phyloP scores from a whole-genome alignment of 345 rosid genomes.

The Ricinus communis region DNA sequence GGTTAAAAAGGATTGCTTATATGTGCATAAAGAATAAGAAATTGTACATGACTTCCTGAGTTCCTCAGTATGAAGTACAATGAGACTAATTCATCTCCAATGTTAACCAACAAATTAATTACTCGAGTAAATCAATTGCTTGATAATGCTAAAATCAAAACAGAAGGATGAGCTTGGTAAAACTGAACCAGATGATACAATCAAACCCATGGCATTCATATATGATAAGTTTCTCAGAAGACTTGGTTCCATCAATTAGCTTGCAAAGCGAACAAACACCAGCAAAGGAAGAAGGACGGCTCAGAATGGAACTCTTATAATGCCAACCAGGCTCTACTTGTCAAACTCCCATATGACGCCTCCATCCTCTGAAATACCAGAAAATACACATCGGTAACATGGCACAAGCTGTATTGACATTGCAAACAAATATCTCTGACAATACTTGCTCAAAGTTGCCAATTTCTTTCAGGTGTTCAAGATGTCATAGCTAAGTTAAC shows the following conservation, averaged over 20 bases:
- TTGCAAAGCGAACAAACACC: neutral
- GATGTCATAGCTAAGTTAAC: too few species aligned
- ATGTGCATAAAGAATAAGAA: too few species aligned
- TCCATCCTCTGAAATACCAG: slow-evolving; percentile 51
- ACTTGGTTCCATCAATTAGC: neutral
- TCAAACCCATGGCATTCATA: neutral
- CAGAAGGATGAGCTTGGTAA: neutral
- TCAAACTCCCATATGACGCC: slow-evolving; percentile 61
- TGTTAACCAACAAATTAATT: neutral
- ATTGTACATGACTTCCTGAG: too few species aligned
- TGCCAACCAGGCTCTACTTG: slow-evolving; percentile 30
- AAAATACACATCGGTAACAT: neutral
- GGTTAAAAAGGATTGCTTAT: too few species aligned
- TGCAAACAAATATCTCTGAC: too few species aligned
- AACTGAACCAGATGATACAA: neutral
- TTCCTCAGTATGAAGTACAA: too few species aligned
- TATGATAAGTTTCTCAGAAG: neutral
- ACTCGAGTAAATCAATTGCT: neutral
- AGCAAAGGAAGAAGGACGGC: neutral
- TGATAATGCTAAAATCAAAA: neutral
- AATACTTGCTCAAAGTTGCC: too few species aligned
- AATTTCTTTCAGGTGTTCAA: too few species aligned
- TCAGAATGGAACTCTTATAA: neutral
- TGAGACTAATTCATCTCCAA: neutral
- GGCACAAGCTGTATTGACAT: neutral